A percentile compares a stretch with the other conserved stretches of the same genome.
These are phyloP conservation scores for Microbotryum intermedium DNA, from an alignment of 1,284 basidiomycete species.

Conservation along the genomic window DNA sequence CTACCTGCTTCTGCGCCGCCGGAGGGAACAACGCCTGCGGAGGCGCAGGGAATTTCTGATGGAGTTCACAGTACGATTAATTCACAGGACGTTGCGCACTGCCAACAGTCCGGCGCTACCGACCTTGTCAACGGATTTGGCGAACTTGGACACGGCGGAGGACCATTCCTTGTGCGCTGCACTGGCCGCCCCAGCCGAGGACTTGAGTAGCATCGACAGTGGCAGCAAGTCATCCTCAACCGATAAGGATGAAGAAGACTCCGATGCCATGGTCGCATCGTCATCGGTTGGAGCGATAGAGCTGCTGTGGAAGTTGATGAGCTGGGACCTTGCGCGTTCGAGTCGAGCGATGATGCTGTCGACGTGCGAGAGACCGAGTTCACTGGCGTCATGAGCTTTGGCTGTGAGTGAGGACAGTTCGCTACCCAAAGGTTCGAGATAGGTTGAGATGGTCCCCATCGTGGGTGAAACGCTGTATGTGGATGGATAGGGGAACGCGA, in stretches of 20 bases:
- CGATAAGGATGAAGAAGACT: too few species aligned
- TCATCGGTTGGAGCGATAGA: not conserved
- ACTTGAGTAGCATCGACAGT: constrained; percentile 14
- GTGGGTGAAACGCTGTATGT: too few species aligned
- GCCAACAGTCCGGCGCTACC: constrained; percentile 4
- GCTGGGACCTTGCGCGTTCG: constrained; percentile 11
- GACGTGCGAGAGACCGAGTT: constrained; percentile 2
- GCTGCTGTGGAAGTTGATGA: not conserved
- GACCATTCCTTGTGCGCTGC: constrained; percentile 81
- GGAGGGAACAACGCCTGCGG: constrained; percentile 36
- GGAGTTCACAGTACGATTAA: not conserved
- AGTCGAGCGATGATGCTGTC: constrained; percentile 20
- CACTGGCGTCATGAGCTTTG: not conserved
- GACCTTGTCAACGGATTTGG: constrained; percentile 83
- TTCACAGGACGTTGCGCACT: not conserved
- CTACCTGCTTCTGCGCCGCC: not conserved
- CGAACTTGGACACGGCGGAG: constrained; percentile 60
- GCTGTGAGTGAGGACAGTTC: not conserved
- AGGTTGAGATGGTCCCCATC: too few species aligned
- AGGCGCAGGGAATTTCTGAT: constrained; percentile 60
- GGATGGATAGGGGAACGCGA: too few species aligned
- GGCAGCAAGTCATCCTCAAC: constrained; percentile 8
- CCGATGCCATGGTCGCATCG: not conserved
- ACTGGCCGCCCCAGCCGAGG: constrained; percentile 46
- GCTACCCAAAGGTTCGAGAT: not conserved